Base-by-base conservation (phyloP, 2,329 filamentous ascomycete genomes). In the Botryotinia calthae region DNA sequence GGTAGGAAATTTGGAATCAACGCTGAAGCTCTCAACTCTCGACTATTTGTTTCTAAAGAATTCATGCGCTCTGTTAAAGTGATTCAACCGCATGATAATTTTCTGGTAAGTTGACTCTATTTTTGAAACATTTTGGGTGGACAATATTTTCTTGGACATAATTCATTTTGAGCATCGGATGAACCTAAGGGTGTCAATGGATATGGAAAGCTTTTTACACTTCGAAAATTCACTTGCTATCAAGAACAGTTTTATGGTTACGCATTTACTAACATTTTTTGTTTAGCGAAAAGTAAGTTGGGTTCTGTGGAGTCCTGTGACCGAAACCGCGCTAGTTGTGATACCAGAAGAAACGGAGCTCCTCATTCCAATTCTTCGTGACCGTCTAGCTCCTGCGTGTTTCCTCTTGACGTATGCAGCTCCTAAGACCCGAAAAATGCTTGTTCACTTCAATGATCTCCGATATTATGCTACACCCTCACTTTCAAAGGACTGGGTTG, bases 311-410 rank as follows among this genome's bases (percentile, higher is more conserved):
- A 87, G 85, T 73, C 76, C 76, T 0, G n/a, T 76, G 0, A 81
- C 82, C 0, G 77, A 86, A 12, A 85, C 82, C 0, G 90, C 85
- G 0, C 74, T 93, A 0, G 79, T 92, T 2, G 77, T 92, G 2
- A 88, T 87, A 42, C 87, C 89, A 0, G 90, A 92, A 75, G 90
- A 93, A 78, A 88, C 86, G 0, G 88, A 92, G 72, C 63, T 77
- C 0, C 75, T 91, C 0, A 83, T 92, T 4, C 83, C 84, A 0
- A 74, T 83, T 0, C 75, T 90, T 56, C 80, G 79, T 10, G 28
- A 61, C 0, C 20, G 58, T 0, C 31, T 51, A 7, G 54, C 48
- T 0, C 48, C 77, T 2, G 4, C 25, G 0, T 83, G 84, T 0
- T 83, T 87, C 71, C 81, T 92, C 0, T 76, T 91, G 0, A 81